Percentiles rank a stretch among this genome's conserved stretches.
These are phyloP conservation scores for Pochonia chlamydosporia DNA, from an alignment of 2,329 filamentous ascomycete species.

Conservation along the genomic window DNA sequence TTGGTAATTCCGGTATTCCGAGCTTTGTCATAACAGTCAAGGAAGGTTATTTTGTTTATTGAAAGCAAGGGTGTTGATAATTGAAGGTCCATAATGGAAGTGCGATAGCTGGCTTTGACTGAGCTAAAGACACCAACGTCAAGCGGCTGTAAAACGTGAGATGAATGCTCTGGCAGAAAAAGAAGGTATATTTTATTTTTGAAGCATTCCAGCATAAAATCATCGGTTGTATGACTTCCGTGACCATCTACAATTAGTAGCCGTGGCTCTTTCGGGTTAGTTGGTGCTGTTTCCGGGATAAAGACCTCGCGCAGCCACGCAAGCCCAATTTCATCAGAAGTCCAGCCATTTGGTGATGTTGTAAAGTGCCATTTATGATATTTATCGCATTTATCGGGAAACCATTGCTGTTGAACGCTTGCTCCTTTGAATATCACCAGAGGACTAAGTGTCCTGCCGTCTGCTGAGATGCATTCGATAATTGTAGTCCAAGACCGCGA, in stretches of 20 bases:
- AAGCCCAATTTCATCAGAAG: not conserved
- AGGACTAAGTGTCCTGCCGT: no score
- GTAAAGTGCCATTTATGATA: not conserved
- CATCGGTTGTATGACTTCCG: slow-evolving; percentile 3
- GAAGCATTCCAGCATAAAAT: no score
- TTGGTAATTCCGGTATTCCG: no score
- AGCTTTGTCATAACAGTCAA: not conserved
- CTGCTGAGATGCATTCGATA: no score
- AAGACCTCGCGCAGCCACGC: not conserved
- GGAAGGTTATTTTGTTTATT: not conserved
- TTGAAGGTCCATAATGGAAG: no score
- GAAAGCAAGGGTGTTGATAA: no score
- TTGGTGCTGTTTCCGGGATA: slow-evolving; percentile 2
- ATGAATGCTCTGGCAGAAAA: slow-evolving; percentile 2
- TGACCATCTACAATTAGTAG: slow-evolving; percentile 7
- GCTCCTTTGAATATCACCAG: slow-evolving; percentile 1
- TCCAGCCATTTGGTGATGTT: not conserved
- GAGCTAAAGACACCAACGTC: slow-evolving; percentile 4
- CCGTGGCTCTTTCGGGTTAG: not conserved
- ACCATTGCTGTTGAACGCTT: slow-evolving; percentile 1
- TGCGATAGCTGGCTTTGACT: slow-evolving; percentile 1
- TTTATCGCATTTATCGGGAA: not conserved
- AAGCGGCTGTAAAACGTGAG: slow-evolving; percentile 3
- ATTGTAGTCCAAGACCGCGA: no score
- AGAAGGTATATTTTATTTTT: no score